Conservation (phyloP, 805 yeast species). For the Ascoidea tarda region DNA sequence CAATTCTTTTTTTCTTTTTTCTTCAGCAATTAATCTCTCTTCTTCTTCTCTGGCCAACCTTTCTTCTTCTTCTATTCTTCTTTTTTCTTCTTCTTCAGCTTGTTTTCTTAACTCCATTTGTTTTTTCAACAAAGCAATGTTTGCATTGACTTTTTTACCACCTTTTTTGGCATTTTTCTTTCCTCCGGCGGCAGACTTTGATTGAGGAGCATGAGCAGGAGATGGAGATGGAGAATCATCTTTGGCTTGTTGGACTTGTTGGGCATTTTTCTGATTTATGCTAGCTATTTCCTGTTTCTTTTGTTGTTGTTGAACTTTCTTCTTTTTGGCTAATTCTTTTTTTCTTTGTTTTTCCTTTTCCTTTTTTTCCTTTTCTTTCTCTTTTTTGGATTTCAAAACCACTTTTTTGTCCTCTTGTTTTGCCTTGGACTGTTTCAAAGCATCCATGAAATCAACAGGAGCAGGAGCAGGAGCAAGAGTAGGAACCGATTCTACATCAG, state of each 20-base stretch:
- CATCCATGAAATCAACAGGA: slow-evolving; percentile 60
- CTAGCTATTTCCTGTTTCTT: slow-evolving; percentile 38
- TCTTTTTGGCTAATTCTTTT: slow-evolving; percentile 79
- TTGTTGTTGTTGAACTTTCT: slow-evolving; percentile 59
- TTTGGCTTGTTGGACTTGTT: slow-evolving; percentile 20
- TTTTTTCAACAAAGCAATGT: slow-evolving; percentile 79
- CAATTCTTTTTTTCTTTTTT: slow-evolving; percentile 38
- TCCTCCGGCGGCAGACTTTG: slow-evolving; percentile 23
- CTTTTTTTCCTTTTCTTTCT: slow-evolving; percentile 88
- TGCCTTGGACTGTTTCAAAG: slow-evolving; percentile 66
- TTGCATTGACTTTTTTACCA: slow-evolving; percentile 77
- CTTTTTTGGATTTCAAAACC: slow-evolving; percentile 79
- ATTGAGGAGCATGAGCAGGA: slow-evolving; percentile 22
- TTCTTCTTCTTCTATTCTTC: slow-evolving; percentile 65
- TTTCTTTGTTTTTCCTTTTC: slow-evolving; percentile 82
- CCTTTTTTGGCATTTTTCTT: slow-evolving; percentile 28
- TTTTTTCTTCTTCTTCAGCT: slow-evolving; percentile 69
- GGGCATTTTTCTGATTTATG: slow-evolving; percentile 19
- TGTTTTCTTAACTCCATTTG: slow-evolving; percentile 84
- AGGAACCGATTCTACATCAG: background rate
- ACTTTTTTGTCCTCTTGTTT: slow-evolving; percentile 61
- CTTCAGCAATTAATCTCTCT: slow-evolving; percentile 29
- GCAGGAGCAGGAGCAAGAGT: slow-evolving; percentile 21
- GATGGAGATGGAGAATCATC: slow-evolving; percentile 11
- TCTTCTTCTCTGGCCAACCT: slow-evolving; percentile 32